Conservation (phyloP, 1,139 yeast species). For the Casaregolazyma lundiana region DNA sequence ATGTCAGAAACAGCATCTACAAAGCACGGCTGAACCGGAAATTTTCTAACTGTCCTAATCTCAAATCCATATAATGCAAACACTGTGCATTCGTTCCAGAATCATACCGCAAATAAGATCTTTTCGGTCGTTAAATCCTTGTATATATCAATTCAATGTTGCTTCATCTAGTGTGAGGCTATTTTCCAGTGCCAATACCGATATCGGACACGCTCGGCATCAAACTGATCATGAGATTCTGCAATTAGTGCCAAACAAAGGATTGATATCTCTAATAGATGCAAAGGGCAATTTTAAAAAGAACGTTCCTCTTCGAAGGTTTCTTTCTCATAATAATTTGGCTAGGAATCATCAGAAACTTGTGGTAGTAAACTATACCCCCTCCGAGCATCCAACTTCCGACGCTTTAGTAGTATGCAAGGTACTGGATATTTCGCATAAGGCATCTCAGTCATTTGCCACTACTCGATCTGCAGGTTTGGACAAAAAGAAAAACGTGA, state of each 20-base stretch:
- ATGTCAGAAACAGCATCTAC: too few species aligned
- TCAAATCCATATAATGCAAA: neutral
- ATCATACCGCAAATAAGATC: neutral
- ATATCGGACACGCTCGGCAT: conserved; percentile 3
- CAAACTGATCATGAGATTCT: conserved; percentile 20
- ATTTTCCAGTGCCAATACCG: neutral
- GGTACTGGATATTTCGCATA: conserved; percentile 16
- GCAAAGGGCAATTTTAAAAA: conserved; percentile 18
- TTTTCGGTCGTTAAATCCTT: neutral
- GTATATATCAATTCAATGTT: neutral
- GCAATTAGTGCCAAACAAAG: conserved; percentile 24
- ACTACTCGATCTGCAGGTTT: conserved; percentile 14
- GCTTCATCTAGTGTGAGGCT: neutral
- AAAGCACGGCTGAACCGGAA: neutral
- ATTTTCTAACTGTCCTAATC: neutral
- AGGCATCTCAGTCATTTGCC: conserved; percentile 7
- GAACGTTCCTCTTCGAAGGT: conserved; percentile 16
- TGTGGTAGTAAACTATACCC: conserved; percentile 20
- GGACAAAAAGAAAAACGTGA: conserved; percentile 15
- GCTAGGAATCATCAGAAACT: conserved; percentile 17
- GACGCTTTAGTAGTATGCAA: conserved; percentile 26
- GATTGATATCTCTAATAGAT: conserved; percentile 24
- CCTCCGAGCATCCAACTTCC: conserved; percentile 1
- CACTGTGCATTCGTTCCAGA: neutral
- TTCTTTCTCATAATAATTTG: conserved; percentile 15